These are phyloP conservation scores for Tetrahymena thermophila DNA, from an alignment of 73 alveolate species.

Conservation along the genomic window DNA sequence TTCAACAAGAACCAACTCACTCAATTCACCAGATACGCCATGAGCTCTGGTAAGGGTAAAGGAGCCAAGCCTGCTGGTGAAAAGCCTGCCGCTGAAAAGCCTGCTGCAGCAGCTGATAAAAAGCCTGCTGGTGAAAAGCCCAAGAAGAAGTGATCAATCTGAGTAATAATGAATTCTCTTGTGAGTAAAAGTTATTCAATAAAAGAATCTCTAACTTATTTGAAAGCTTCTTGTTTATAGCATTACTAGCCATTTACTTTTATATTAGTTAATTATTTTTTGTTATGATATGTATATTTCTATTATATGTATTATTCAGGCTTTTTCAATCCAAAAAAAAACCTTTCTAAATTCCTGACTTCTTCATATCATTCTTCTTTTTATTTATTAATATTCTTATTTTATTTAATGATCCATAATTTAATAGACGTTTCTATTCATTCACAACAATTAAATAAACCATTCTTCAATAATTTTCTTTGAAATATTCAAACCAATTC, in stretches of 20 bases:
- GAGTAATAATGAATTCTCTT: not conserved
- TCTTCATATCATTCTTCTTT: not conserved
- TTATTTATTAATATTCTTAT: too few relatives aligned
- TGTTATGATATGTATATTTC: not conserved
- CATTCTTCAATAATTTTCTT: not conserved
- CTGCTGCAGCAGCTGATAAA: not conserved
- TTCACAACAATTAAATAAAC: not conserved
- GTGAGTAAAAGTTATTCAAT: not conserved
- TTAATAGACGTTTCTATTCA: not conserved
- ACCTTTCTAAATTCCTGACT: not conserved
- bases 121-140: not conserved
- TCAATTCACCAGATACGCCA: not conserved
- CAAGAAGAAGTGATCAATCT: not conserved
- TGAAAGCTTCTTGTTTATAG: not conserved
- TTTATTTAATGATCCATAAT: not conserved
- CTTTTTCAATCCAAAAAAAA: not conserved
- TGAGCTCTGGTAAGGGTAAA: not conserved
- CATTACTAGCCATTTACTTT: not conserved
- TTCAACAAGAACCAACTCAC: not conserved
- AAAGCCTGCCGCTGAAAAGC: constrained; percentile 1
- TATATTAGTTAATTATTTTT: not conserved
- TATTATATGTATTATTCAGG: not conserved
- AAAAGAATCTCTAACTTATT: not conserved
- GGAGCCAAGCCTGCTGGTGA: constrained; percentile 1
- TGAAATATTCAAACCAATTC: too few relatives aligned